phyloP scores from a whole-genome alignment of 768 basidiomycete genomes.

The Fistulinella prunicolor region DNA sequence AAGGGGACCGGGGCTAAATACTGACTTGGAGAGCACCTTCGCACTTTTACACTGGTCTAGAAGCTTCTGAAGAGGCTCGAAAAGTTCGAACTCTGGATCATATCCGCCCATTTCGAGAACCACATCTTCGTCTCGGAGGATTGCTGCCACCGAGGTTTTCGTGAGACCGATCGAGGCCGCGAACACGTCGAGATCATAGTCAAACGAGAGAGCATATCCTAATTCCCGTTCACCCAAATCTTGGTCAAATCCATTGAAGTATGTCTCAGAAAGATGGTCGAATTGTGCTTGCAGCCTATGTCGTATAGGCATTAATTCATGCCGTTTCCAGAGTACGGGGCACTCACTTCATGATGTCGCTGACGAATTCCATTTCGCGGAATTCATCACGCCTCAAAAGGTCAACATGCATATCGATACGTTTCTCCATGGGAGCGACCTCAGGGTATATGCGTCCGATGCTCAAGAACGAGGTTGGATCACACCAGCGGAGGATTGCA shows the following conservation, averaged over 20 bases:
- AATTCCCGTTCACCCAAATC: constrained; percentile 91
- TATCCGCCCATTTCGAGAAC: constrained; percentile 70
- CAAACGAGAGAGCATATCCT: constrained; percentile 76
- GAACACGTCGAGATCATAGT: constrained; percentile 92
- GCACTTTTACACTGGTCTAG: constrained; percentile 80
- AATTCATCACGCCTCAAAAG: constrained; percentile 85
- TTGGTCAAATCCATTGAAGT: constrained; percentile 78
- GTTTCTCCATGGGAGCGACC: constrained; percentile 83
- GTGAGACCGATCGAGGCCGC: constrained; percentile 87
- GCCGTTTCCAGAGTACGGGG: neutral
- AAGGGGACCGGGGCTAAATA: constrained; percentile 4
- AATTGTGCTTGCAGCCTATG: constrained; percentile 87
- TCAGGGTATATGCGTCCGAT: constrained; percentile 83
- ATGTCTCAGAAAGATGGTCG: constrained; percentile 86
- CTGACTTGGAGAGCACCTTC: constrained; percentile 76
- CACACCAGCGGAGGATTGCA: constrained; percentile 74
- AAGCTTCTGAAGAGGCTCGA: constrained; percentile 77
- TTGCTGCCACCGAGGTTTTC: constrained; percentile 76
- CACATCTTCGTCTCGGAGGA: constrained; percentile 78
- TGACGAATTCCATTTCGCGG: constrained; percentile 89
- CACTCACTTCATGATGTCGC: constrained; percentile 81
- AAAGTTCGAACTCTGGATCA: constrained; percentile 71
- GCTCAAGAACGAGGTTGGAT: constrained; percentile 82
- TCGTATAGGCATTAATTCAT: neutral
- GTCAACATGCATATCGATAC: constrained; percentile 89